Base-by-base conservation (phyloP, 1,284 basidiomycete species). In the Irpex lacteus region DNA sequence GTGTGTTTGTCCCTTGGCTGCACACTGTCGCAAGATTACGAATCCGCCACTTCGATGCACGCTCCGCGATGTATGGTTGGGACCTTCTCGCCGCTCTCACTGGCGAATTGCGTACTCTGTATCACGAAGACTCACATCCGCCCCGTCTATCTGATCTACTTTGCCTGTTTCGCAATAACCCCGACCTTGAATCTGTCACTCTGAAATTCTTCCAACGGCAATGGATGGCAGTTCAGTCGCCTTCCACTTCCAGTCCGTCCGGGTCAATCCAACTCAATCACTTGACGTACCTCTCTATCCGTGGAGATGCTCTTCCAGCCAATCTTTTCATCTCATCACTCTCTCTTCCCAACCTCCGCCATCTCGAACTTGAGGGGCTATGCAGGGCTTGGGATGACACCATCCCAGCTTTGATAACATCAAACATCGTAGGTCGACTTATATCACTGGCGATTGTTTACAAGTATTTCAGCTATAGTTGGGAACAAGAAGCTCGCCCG, bases 151-250 rank as follows among this genome's bases (percentile, higher is more conserved):
- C 19, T 5, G 63, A 70, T 40, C 58, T 75, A 8, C 60, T 71
- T 11, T 59, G 32, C 57, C 53, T 75, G n/a, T 54, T 76, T 9
- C 69, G 69, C 44, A 52, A 52, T 19, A 75, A 74, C 59, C 62
- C 67, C 13, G 53, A 61, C 8, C 68, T 75, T 32, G 67, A 68
- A 34, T 63, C 49, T 19, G 59, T 75, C 8, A 49, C 63, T 1
- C n/a, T 71, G 7, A 18, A 52, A n/a, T 52, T 66, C 58, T n/a
- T 11, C 67, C 76, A 34, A 68, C 18, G 63, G 66, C 21, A 53
- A 54, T 49, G 62, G 74, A 4, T 68, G 64, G 1, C 57, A 60
- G 0, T 62, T 76, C 8, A 63, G 64, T 67, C 7, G 62, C 68
- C 50, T 18, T 61, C 19, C 15, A 26, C 56, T 8, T 36, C n/a